Conservation (phyloP, 371 early-diverging fungal genomes). For the Polyrhizophydium stewartii region DNA sequence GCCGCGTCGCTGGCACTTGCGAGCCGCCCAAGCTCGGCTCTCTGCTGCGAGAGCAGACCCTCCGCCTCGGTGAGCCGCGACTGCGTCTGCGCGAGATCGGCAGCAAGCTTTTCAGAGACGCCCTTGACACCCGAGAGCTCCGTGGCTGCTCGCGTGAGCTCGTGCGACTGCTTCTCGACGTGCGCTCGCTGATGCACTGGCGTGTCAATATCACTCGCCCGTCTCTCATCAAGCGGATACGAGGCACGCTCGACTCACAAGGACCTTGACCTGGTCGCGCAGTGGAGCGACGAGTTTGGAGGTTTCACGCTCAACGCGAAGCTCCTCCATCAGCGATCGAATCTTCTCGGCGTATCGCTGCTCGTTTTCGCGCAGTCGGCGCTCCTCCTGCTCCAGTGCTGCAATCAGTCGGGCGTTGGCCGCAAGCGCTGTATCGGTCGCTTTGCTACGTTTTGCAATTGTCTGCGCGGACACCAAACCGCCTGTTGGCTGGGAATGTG, state of each 20-base stretch:
- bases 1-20: no score
- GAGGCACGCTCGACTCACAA: not conserved
- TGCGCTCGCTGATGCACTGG: not conserved
- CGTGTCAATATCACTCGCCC: no score
- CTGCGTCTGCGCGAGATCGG: not conserved
- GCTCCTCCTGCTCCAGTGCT: constrained; percentile 32
- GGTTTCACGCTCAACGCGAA: constrained; percentile 1
- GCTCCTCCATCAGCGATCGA: constrained; percentile 17
- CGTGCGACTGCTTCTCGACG: not conserved
- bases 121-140: not conserved
- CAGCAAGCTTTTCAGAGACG: not conserved
- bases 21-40: no score
- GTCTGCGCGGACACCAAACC: not conserved
- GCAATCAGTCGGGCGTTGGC: constrained; percentile 20
- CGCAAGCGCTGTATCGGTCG: constrained; percentile 3
- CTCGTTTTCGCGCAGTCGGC: constrained; percentile 21
- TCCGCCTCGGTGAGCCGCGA: not conserved
- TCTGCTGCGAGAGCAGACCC: no score
- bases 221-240: no score
- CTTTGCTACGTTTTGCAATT: not conserved
- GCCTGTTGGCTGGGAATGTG: not conserved
- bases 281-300: constrained; percentile 7
- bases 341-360: constrained; percentile 24
- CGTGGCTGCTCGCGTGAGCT: not conserved
- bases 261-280: constrained; percentile 1